A percentile compares a stretch with the other conserved stretches of the same genome.
Evolutionary conservation across 495 filamentous ascomycete genomes (phyloP).

Genomic region (Barbatosphaeria neglecta): DNA sequence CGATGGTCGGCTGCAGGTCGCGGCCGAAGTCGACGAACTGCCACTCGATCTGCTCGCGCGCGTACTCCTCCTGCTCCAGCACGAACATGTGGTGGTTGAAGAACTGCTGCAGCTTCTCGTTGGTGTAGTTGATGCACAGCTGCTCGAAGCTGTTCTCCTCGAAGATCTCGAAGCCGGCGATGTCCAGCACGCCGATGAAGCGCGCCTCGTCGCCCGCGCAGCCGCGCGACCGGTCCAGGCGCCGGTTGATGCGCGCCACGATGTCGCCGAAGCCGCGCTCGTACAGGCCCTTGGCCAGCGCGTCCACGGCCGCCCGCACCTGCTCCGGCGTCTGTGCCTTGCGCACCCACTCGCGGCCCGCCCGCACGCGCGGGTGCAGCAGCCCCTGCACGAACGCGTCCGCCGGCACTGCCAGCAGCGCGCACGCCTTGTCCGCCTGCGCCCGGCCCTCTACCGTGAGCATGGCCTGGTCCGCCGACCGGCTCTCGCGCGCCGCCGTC

Average conservation of each 20-base stretch:
- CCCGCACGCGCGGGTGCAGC: slow-evolving; percentile 86
- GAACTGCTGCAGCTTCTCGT: slow-evolving; percentile 98
- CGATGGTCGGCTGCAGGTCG: slow-evolving; percentile 95
- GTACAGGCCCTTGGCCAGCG: slow-evolving; percentile 93
- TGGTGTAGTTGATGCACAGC: slow-evolving; percentile 99
- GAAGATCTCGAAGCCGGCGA: slow-evolving; percentile 98
- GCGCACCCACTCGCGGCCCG: slow-evolving; percentile 94
- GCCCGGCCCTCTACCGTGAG: slow-evolving; percentile 59
- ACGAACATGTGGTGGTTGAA: slow-evolving; percentile 99
- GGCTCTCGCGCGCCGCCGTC: slow-evolving; percentile 73
- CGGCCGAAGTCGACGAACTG: slow-evolving; percentile 99
- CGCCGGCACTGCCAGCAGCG: slow-evolving; percentile 68
- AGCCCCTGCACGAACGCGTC: slow-evolving; percentile 82
- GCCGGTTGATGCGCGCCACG: slow-evolving; percentile 80
- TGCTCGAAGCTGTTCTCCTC: slow-evolving; percentile 98
- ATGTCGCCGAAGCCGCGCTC: slow-evolving; percentile 91
- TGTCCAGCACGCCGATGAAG: slow-evolving; percentile 98
- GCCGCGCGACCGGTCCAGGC: slow-evolving; percentile 68
- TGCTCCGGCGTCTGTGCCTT: slow-evolving; percentile 97
- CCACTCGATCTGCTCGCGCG: slow-evolving; percentile 97
- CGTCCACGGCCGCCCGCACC: slow-evolving; percentile 79
- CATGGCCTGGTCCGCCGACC: slow-evolving; percentile 81
- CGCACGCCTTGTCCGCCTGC: slow-evolving; percentile 66
- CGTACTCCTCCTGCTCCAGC: slow-evolving; percentile 96
- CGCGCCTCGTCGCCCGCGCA: slow-evolving; percentile 82